phyloP scores from a whole-genome alignment of 306 rosid species.

The Clitoria ternatea region DNA sequence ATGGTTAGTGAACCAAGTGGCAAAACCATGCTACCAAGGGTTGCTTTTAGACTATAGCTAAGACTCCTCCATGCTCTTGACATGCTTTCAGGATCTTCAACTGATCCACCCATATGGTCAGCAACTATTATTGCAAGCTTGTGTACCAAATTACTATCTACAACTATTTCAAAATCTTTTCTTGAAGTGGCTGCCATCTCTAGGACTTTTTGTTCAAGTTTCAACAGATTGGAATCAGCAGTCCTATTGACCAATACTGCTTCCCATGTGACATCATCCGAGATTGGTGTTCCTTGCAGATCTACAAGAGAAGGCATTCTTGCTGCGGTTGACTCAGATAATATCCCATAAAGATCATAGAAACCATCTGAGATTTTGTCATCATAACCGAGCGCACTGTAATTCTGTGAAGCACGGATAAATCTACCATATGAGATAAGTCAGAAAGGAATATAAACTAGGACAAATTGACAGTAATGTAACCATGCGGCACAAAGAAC shows the following conservation, averaged over 20 bases:
- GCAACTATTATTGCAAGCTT: constrained; percentile 81
- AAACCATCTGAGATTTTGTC: constrained; percentile 98
- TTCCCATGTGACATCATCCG: constrained; percentile 78
- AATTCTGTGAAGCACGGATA: constrained; percentile 98
- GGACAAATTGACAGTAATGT: constrained; percentile 31
- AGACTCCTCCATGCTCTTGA: constrained; percentile 77
- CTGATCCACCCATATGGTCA: constrained; percentile 92
- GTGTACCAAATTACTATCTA: constrained; percentile 65
- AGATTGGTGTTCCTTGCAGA: constrained; percentile 76
- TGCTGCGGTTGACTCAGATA: constrained; percentile 57
- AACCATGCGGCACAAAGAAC: constrained; percentile 25
- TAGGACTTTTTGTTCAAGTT: constrained; percentile 73
- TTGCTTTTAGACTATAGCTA: constrained; percentile 69
- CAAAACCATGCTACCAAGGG: constrained; percentile 95
- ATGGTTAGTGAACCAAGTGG: constrained; percentile 88
- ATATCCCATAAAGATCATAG: constrained; percentile 87
- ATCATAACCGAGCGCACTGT: constrained; percentile 92
- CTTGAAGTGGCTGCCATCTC: constrained; percentile 59
- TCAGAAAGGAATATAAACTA: constrained; percentile 59
- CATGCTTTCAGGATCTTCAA: constrained; percentile 81
- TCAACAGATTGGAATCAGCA: constrained; percentile 80
- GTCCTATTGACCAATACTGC: constrained; percentile 85
- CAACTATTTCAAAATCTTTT: constrained; percentile 49
- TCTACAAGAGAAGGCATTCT: constrained; percentile 98
- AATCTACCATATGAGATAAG: constrained; percentile 95